phyloP scores from a whole-genome alignment of 371 early-diverging fungal genomes.

The Circinella umbellata region DNA sequence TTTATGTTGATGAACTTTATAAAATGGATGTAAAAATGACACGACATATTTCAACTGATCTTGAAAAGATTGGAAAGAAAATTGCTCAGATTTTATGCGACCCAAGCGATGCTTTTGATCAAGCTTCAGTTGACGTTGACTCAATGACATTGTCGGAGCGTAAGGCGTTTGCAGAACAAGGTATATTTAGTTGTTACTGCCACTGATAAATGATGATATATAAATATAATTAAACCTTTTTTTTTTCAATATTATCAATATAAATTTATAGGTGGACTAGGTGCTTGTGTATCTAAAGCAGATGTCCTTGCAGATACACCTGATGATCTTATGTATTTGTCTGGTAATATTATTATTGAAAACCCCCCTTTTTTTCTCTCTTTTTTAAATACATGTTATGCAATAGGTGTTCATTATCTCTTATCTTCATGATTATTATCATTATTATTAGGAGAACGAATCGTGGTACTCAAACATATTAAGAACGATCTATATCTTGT shows the following conservation, averaged over 20 bases:
- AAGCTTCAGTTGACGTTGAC: constrained; percentile 40
- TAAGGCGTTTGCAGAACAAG: constrained; percentile 51
- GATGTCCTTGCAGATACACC: constrained; percentile 57
- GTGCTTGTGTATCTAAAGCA: constrained; percentile 54
- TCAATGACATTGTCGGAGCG: constrained; percentile 34
- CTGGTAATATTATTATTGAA: constrained; percentile 34
- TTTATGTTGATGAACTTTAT: neutral
- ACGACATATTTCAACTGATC: constrained; percentile 44
- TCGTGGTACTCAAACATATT: constrained; percentile 49
- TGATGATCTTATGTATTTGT: constrained; percentile 62
- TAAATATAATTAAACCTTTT: neutral
- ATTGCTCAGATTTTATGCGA: constrained; percentile 41
- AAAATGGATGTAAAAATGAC: constrained; percentile 43
- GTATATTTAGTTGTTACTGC: constrained; percentile 13
- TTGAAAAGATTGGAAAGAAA: constrained; percentile 43
- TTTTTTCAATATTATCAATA: too few relatives aligned
- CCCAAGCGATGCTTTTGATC: constrained; percentile 32
- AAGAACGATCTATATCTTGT: constrained; percentile 51
- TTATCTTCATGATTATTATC: neutral
- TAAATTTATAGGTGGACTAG: constrained; percentile 40
- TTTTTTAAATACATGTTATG: too few relatives aligned
- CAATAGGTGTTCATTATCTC: too few relatives aligned
- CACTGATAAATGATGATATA: neutral
- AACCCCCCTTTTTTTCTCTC: neutral
- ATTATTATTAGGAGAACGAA: constrained; percentile 40